These are phyloP conservation scores for Plasmodium gallinaceum DNA, from an alignment of 169 alveolate genomes.

Conservation along the genomic window DNA sequence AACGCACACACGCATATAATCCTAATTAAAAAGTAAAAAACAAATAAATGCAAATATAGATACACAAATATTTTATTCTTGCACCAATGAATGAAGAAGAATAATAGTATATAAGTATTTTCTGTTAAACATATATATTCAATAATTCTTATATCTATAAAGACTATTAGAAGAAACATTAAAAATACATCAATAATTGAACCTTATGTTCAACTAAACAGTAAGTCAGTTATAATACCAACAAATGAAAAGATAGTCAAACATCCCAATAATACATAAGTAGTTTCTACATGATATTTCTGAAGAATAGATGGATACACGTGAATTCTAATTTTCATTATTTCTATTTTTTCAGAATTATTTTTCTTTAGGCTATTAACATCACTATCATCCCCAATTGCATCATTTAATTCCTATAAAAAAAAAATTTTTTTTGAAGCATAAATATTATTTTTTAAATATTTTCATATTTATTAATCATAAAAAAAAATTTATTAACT, in stretches of 20 bases:
- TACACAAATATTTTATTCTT: conserved; percentile 16
- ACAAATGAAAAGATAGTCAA: conserved; percentile 65
- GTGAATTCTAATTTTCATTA: conserved; percentile 74
- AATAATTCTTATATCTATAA: not conserved
- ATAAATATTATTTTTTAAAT: not conserved
- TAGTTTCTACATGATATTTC: conserved; percentile 75
- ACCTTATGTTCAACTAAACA: conserved; percentile 45
- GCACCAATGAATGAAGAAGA: not conserved
- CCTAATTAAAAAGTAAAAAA: conserved; percentile 30
- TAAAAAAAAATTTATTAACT: not conserved
- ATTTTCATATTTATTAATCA: not conserved
- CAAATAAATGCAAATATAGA: conserved; percentile 6
- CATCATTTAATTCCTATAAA: conserved; percentile 63
- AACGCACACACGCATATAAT: not conserved
- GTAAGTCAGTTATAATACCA: conserved; percentile 71
- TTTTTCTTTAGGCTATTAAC: conserved; percentile 35
- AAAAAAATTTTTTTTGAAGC: not conserved
- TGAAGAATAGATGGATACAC: conserved; percentile 73
- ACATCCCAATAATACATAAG: conserved; percentile 65
- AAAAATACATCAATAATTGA: not conserved
- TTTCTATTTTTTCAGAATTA: conserved; percentile 64
- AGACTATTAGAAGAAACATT: not conserved
- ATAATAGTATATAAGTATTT: conserved; percentile 19
- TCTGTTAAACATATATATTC: conserved; percentile 16
- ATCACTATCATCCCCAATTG: conserved; percentile 20